Conservation (phyloP, 2,329 filamentous ascomycete species). For the Hypoxylon sp. region DNA sequence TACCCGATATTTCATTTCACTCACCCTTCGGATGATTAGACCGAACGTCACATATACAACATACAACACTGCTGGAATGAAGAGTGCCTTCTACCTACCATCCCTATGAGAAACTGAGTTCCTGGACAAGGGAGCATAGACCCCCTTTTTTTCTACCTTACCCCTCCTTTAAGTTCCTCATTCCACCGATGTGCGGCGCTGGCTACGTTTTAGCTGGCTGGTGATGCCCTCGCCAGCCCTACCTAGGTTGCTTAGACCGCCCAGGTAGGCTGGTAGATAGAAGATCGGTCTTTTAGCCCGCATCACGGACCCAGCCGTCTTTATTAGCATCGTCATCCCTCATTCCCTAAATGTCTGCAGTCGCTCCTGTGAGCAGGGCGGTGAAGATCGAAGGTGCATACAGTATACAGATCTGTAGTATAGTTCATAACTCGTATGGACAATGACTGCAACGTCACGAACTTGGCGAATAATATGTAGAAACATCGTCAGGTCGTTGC, state of each 20-base stretch:
- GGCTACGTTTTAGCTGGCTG: conserved; percentile 1
- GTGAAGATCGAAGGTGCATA: conserved; percentile 6
- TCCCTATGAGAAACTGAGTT: no score
- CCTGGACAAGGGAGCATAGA: neutral
- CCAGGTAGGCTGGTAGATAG: no score
- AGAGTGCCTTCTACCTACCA: conserved; percentile 27
- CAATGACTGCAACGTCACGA: conserved; percentile 22
- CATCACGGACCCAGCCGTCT: conserved; percentile 19
- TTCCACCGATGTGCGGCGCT: conserved; percentile 32
- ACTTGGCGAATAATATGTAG: conserved; percentile 15
- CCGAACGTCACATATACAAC: conserved; percentile 24
- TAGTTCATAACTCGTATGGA: conserved; percentile 18
- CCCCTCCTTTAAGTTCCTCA: conserved; percentile 22
- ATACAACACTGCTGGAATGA: conserved; percentile 35
- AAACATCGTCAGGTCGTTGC: conserved; percentile 11
- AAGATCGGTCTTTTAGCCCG: conserved; percentile 19
- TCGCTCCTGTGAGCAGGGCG: conserved; percentile 9
- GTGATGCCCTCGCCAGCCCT: conserved; percentile 34
- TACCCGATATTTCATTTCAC: conserved; percentile 32
- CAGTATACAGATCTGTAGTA: no score
- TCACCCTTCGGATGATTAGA: conserved; percentile 22
- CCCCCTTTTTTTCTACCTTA: neutral
- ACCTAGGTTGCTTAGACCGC: no score
- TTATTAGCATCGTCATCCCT: conserved; percentile 34
- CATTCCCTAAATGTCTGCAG: conserved; percentile 30